Evolutionary conservation across 768 basidiomycete genomes (phyloP).

Genomic region (Mycena belliarum): DNA sequence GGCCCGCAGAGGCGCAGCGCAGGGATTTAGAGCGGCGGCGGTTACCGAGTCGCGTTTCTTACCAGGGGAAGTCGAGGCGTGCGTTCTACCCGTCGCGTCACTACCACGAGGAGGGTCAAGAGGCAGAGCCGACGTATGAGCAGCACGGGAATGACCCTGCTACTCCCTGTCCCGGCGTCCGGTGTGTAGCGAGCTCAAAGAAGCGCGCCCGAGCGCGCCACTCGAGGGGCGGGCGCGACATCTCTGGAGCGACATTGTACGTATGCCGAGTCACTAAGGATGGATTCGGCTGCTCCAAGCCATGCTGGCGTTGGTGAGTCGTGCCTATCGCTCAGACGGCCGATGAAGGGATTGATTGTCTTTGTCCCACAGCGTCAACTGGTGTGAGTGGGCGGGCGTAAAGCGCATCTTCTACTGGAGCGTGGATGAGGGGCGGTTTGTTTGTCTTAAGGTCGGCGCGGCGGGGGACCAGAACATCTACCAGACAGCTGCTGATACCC

Average conservation of each 20-base stretch:
- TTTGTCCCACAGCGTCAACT: constrained; percentile 39
- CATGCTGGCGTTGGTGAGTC: constrained; percentile 51
- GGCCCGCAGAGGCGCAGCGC: constrained; percentile 4
- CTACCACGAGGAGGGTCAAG: constrained; percentile 7
- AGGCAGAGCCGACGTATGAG: constrained; percentile 7
- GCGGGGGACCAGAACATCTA: constrained; percentile 37
- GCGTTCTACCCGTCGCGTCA: constrained; percentile 7
- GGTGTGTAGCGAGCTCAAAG: neutral
- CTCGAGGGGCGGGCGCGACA: constrained; percentile 26
- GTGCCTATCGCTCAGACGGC: neutral
- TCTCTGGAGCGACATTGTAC: constrained; percentile 38
- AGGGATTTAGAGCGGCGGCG: constrained; percentile 16
- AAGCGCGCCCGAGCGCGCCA: constrained; percentile 16
- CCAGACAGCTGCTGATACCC: constrained; percentile 33
- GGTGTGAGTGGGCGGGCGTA: constrained; percentile 59
- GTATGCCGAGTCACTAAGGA: constrained; percentile 54
- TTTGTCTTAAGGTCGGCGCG: constrained; percentile 46
- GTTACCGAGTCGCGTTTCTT: constrained; percentile 4
- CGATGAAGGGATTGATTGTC: neutral
- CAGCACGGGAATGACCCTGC: neutral
- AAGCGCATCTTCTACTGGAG: constrained; percentile 59
- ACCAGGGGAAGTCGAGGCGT: constrained; percentile 9
- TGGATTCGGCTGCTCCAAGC: constrained; percentile 47
- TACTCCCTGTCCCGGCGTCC: neutral
- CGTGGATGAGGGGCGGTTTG: constrained; percentile 34